Evolutionary conservation across 768 basidiomycete genomes (phyloP), one percentile per base, ranked within the genome.

Genomic region (Cyathus striatus): DNA sequence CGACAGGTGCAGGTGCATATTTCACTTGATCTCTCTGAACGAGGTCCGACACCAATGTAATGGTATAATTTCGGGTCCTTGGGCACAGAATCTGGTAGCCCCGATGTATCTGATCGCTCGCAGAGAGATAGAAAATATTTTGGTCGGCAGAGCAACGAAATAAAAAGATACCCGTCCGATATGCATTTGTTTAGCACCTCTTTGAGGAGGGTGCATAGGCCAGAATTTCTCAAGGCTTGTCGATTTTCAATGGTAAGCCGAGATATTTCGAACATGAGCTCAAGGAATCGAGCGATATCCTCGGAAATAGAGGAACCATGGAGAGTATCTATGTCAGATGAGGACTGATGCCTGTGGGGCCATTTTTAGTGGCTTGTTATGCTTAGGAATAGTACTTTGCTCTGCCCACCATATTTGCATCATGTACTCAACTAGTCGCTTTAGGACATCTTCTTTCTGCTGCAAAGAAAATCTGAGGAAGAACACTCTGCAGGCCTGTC

Each of bases 401-500:
- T 18, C 6, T 18, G 17, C 35, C 20, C 35, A 36, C 35, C 10
- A 18, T 18, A 7, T 12, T 7, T 7, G 20, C 10, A 9, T 9
- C 9, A 36, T 18, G 17, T 9, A 36, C 35, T 36, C 35, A 36
- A 36, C 17, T 6, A 36, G 7, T 36, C 7, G 10, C 6, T 9
- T 10, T 12, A 36, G 35, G 20, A 36, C 7, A 36, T 9, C 10
- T 36, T 12, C 17, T 36, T 36, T 36, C 17, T 36, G 12, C 7
- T 18, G 7, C 17, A 36, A 6, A 23, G 45, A 35, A 18, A 27
- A 43, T 22, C 40, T 39, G 2, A 38, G 16, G 22, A 51, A 47
- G 36, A 46, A 54, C 13, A 51, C 45, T 4, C 49, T 45, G n/a
- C 49, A 17, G 3, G 47, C 43, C 22, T 54, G 52, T 33, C 48